Conservation (phyloP, 2,329 filamentous ascomycete genomes). For the Huntiella savannae region DNA sequence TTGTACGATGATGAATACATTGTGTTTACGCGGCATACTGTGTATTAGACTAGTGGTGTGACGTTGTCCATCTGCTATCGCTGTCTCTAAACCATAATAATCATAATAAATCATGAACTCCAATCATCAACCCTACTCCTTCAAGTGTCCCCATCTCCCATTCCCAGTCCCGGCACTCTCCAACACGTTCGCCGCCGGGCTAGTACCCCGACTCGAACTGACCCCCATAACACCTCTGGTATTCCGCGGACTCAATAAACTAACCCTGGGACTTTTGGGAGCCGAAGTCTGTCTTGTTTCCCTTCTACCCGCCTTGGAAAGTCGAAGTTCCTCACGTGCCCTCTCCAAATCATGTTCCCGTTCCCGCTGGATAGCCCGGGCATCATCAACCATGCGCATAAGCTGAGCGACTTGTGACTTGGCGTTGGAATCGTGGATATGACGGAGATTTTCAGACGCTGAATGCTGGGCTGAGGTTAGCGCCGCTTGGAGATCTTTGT, state of each 20-base stretch:
- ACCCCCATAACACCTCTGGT: conserved; percentile 15
- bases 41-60: no score
- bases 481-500: conserved; percentile 24
- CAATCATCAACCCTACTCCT: conserved; percentile 17
- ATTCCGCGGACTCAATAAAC: conserved; percentile 31
- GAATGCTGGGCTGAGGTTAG: conserved; percentile 23
- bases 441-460: conserved; percentile 26
- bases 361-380: conserved; percentile 26
- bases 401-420: conserved; percentile 19
- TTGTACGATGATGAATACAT: no score
- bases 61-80: background rate
- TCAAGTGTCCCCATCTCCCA: conserved; percentile 26
- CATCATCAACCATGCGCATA: conserved; percentile 22
- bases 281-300: conserved; percentile 38
- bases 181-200: conserved; percentile 23
- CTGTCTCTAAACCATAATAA: no score
- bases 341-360: conserved; percentile 32
- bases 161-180: conserved; percentile 19
- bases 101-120: no score
- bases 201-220: conserved; percentile 30
- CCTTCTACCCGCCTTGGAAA: conserved; percentile 29
- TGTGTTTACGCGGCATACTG: no score
- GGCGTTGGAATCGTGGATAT: conserved; percentile 28
- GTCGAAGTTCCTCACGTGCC: conserved; percentile 28
- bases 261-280: conserved; percentile 36